Evolutionary conservation across 73 alveolate species (phyloP).

Genomic region (Effrenium voratum): DNA sequence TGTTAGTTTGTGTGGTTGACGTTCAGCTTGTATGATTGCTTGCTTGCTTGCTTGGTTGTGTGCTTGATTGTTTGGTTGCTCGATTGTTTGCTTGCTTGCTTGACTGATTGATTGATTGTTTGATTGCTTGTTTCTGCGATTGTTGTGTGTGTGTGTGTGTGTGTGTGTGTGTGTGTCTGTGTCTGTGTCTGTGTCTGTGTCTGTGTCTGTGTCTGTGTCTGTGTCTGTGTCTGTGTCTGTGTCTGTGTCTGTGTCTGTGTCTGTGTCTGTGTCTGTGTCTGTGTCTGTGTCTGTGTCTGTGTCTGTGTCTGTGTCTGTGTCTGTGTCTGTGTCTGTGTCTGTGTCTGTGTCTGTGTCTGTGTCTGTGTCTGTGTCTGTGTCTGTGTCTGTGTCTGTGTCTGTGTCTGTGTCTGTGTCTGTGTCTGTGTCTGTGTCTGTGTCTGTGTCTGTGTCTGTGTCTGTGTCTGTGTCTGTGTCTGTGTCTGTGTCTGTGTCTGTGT

Average conservation of each 20-base stretch:
- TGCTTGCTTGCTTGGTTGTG: no score
- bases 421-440: neutral
- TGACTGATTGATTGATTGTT: no score
- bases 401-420: slow-evolving; percentile 4
- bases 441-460: neutral
- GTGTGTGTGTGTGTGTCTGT: slow-evolving; percentile 4
- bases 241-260: slow-evolving; percentile 4
- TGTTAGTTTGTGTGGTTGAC: no score
- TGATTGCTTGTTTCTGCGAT: no score
- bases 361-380: slow-evolving; percentile 4
- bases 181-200: slow-evolving; percentile 4
- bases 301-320: slow-evolving; percentile 4
- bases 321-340: slow-evolving; percentile 4
- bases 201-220: slow-evolving; percentile 4
- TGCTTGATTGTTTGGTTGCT: no score
- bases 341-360: slow-evolving; percentile 4
- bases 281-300: slow-evolving; percentile 4
- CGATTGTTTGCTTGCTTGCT: no score
- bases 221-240: slow-evolving; percentile 4
- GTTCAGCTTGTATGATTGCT: no score
- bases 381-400: slow-evolving; percentile 4
- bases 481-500: neutral
- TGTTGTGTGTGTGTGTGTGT: no score
- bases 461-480: neutral
- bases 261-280: slow-evolving; percentile 4